Conservation (phyloP, 768 basidiomycete species). For the Pisolithus orientalis region DNA sequence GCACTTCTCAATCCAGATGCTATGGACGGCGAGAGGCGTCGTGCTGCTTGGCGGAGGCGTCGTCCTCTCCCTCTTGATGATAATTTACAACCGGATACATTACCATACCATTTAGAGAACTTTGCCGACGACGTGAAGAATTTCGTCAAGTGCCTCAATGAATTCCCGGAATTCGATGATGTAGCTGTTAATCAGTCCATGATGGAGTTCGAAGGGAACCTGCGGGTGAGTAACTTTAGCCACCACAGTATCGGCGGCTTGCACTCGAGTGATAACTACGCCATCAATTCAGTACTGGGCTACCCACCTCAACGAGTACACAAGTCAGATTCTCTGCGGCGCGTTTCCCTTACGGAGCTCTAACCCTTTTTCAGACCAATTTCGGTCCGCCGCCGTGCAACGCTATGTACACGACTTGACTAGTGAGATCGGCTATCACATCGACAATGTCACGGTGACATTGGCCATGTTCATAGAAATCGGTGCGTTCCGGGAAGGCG, state of each 20-base stretch:
- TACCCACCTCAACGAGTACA: constrained; percentile 42
- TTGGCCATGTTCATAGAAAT: constrained; percentile 48
- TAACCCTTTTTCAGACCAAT: constrained; percentile 33
- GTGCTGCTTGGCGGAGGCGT: constrained; percentile 26
- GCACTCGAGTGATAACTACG: constrained; percentile 3
- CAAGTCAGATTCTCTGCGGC: constrained; percentile 25
- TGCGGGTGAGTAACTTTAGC: constrained; percentile 32
- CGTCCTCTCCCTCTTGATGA: constrained; percentile 34
- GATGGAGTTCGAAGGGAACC: constrained; percentile 42
- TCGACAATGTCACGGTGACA: constrained; percentile 46
- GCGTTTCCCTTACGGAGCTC: constrained; percentile 1
- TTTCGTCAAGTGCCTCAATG: constrained; percentile 49
- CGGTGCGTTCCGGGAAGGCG: constrained; percentile 30
- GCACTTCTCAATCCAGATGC: constrained; percentile 32
- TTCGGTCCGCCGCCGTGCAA: constrained; percentile 46
- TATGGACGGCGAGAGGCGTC: constrained; percentile 25
- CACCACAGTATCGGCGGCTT: constrained; percentile 1
- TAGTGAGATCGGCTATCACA: constrained; percentile 46
- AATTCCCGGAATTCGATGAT: constrained; percentile 51
- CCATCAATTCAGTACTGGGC: constrained; percentile 41
- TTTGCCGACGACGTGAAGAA: constrained; percentile 46
- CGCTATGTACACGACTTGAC: constrained; percentile 48
- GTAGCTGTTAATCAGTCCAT: constrained; percentile 47
- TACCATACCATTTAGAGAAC: constrained; percentile 39
- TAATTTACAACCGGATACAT: constrained; percentile 41